phyloP scores from a whole-genome alignment of 208 protist species.

The Wallacemonas sp. region DNA sequence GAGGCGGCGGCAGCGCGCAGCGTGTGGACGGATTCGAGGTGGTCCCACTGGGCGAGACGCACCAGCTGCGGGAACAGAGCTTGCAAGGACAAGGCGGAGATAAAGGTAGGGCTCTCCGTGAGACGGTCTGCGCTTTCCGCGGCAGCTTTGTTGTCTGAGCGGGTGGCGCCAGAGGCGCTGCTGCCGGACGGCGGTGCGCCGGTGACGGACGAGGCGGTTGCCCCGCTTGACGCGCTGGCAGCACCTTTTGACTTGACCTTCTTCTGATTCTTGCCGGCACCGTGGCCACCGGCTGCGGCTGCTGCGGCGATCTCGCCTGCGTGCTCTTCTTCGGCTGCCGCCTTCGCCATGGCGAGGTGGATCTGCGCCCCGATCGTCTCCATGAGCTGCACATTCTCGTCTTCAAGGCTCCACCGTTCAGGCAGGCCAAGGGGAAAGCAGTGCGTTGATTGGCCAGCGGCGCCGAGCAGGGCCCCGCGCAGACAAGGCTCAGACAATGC shows the following conservation, averaged over 20 bases:
- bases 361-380: background rate
- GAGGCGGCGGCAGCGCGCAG: conserved; percentile 10
- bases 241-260: background rate
- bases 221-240: no score
- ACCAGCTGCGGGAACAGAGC: background rate
- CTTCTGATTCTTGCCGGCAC: background rate
- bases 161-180: background rate
- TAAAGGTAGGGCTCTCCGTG: background rate
- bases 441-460: background rate
- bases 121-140: background rate
- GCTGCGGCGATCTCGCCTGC: background rate
- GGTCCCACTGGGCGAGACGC: background rate
- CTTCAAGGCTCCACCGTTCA: background rate
- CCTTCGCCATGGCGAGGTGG: background rate
- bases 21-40: background rate
- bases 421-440: background rate
- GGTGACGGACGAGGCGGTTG: no score
- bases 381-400: background rate
- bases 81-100: background rate
- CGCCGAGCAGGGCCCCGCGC: background rate
- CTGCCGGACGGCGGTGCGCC: background rate
- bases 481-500: background rate
- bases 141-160: background rate
- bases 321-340: background rate
- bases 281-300: background rate